Base-by-base conservation (phyloP, 164 flowering plant species). In the Platanus orientalis region DNA sequence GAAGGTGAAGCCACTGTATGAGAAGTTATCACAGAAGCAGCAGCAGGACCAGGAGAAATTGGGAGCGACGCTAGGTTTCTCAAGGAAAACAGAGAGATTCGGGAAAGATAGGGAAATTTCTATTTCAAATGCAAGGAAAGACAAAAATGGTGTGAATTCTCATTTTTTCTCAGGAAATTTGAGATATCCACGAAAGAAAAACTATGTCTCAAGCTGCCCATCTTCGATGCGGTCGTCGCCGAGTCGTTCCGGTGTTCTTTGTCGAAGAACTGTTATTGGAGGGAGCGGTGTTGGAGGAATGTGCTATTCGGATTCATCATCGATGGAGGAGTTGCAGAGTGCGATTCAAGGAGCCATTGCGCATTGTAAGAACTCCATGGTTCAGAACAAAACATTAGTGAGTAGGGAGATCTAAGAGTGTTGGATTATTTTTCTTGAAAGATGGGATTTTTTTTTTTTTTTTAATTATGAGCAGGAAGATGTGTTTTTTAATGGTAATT, bases 321-420 rank as follows among this genome's bases (percentile, higher is more conserved):
- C 98, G 0, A 89, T 84, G 96, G 96, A 94, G 66, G 99, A 94
- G 75, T 56, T 91, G 66, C 99, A 94, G 79, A 89, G 71, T 61
- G 97, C 99, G 5, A 94, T 94, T 40, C 97, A 91, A 71, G 99
- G 99, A 2, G 99, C 99, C 12, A 94, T 94, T 36, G 92, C 96
- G 23, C 93, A 94, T 71, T 94, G 99, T 75, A 94, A 91, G 83
- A 89, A 82, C 68, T 94, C 98, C 1, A 72, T 94, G 90, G 7
- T 65, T n/a, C 80, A 72, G 66, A 78, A 73, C 61, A 73, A 75
- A 32, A 57, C 63, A 30, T 50, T 49, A 47, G 30, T 9, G 24
- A 74, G 79, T 69, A 69, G 72, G 24, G 75, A 79, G 57, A 66
- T 77, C 28, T 73, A 71, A 79, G 30, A 25, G 20, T 19, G 19